Conservation (phyloP, 2,329 filamentous ascomycete genomes). For the Calonectria naviculata region DNA sequence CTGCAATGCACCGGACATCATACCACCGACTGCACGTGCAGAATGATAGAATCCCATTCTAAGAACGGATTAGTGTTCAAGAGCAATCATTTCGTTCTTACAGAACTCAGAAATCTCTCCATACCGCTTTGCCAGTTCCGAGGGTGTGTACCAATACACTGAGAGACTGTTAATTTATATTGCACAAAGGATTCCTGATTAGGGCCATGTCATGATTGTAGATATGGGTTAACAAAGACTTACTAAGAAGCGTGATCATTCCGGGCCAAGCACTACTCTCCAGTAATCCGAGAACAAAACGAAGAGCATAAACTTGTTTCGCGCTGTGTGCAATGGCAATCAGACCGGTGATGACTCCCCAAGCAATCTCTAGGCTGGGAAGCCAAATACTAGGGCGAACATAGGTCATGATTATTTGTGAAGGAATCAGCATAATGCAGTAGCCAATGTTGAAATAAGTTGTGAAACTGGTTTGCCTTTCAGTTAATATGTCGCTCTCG, state of each 20-base stretch:
- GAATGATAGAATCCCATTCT: constrained; percentile 55
- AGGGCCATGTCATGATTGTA: too few species aligned
- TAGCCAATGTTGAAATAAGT: constrained; percentile 70
- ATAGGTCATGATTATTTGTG: constrained; percentile 50
- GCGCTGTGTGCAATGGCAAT: constrained; percentile 49
- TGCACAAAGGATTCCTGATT: too few species aligned
- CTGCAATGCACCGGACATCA: constrained; percentile 57
- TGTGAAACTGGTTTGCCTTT: constrained; percentile 33
- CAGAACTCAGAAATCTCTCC: background rate
- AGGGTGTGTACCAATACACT: constrained; percentile 28
- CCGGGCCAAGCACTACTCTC: constrained; percentile 50
- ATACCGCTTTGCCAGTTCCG: constrained; percentile 23
- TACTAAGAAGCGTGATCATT: constrained; percentile 48
- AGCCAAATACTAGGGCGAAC: constrained; percentile 52
- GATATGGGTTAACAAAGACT: background rate
- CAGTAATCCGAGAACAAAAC: constrained; percentile 53
- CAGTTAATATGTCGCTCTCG: background rate
- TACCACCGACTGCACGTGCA: constrained; percentile 51
- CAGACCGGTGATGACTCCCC: constrained; percentile 38
- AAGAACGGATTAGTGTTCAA: background rate
- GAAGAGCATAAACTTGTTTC: constrained; percentile 47
- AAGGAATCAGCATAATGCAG: constrained; percentile 56
- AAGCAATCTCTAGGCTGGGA: constrained; percentile 46
- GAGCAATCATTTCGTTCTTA: too few species aligned
- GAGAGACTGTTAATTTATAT: background rate